Conservation (phyloP, 371 early-diverging fungal genomes). For the Batrachochytrium dendrobatidis region DNA sequence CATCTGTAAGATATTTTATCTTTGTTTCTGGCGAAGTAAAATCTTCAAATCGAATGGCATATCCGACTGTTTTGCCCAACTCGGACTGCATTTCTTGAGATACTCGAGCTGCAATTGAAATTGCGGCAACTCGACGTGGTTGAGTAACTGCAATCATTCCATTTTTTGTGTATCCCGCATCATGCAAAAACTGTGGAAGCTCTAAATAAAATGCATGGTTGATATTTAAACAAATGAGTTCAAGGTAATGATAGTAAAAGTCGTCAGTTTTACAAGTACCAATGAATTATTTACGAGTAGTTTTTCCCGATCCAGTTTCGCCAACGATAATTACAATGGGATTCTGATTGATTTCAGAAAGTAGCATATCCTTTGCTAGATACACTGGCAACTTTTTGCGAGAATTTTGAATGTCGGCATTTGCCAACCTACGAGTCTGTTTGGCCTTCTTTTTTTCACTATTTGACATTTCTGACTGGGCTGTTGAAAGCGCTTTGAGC, state of each 20-base stretch:
- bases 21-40: constrained; percentile 71
- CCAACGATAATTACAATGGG: constrained; percentile 27
- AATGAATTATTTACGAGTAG: constrained; percentile 22
- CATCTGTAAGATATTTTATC: constrained; percentile 97
- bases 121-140: constrained; percentile 97
- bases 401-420: too few relatives aligned
- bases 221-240: background rate
- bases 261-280: background rate
- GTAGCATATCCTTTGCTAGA: background rate
- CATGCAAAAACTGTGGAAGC: constrained; percentile 83
- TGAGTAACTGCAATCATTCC: constrained; percentile 90
- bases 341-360: background rate
- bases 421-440: too few relatives aligned
- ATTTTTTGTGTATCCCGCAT: constrained; percentile 55
- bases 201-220: constrained; percentile 36
- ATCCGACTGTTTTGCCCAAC: constrained; percentile 76
- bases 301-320: constrained; percentile 43
- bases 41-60: constrained; percentile 96
- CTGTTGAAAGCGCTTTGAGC: too few relatives aligned
- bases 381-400: too few relatives aligned
- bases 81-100: constrained; percentile 77
- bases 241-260: background rate
- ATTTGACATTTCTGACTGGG: too few relatives aligned
- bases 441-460: too few relatives aligned
- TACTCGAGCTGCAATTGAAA: constrained; percentile 88